phyloP scores from a whole-genome alignment of 345 rosid species.

The Linum usitatissimum region DNA sequence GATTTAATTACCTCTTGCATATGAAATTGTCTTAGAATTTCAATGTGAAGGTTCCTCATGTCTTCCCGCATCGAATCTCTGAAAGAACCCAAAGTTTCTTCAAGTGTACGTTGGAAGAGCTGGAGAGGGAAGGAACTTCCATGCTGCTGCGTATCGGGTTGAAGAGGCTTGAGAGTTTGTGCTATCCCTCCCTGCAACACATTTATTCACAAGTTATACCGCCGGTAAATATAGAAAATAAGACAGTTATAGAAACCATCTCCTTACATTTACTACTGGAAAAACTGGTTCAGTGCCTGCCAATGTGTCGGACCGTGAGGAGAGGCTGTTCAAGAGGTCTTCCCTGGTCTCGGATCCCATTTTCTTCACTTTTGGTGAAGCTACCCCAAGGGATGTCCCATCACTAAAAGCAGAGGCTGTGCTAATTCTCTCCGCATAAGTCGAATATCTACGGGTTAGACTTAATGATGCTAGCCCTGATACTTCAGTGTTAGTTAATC shows the following conservation, averaged over 20 bases:
- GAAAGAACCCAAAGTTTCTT: conserved; percentile 74
- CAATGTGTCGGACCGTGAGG: conserved; percentile 47
- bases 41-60: conserved; percentile 87
- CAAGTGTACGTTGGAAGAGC: conserved; percentile 75
- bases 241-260: conserved; percentile 3
- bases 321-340: conserved; percentile 46
- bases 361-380: conserved; percentile 88
- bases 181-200: conserved; percentile 52
- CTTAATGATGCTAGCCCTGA: conserved; percentile 38
- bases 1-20: conserved; percentile 93
- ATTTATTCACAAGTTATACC: background rate
- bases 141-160: conserved; percentile 44
- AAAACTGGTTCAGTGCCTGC: conserved; percentile 34
- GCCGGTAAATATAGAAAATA: background rate
- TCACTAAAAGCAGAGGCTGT: conserved; percentile 70
- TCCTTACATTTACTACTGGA: conserved; percentile 55
- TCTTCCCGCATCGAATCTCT: conserved; percentile 84
- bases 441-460: conserved; percentile 53
- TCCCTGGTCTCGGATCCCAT: conserved; percentile 77
- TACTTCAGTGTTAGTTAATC: conserved; percentile 41
- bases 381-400: conserved; percentile 39
- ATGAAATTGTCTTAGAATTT: conserved; percentile 84
- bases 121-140: conserved; percentile 77
- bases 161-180: conserved; percentile 33
- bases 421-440: conserved; percentile 83